Evolutionary conservation across 106 monocot genomes (phyloP).

Genomic region (Dendrobium huoshanense): DNA sequence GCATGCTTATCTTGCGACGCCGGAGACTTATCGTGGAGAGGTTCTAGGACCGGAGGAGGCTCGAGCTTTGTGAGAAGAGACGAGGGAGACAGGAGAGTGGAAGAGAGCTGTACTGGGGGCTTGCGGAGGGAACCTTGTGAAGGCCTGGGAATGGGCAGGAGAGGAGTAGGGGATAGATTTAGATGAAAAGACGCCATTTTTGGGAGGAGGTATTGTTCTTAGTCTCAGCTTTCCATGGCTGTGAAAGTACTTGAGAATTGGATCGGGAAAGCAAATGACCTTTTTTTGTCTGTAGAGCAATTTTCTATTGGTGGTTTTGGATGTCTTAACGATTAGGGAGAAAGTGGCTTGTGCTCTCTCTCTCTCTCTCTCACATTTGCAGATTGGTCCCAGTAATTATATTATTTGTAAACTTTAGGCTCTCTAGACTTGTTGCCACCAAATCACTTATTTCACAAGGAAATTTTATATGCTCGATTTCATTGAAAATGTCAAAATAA

Average conservation of each 20-base stretch:
- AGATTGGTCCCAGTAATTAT: no score
- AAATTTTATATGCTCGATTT: no score
- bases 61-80: constrained; percentile 18
- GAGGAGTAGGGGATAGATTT: constrained; percentile 28
- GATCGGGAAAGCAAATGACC: neutral
- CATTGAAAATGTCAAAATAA: no score
- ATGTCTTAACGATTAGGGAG: neutral
- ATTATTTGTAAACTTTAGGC: no score
- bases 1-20: neutral
- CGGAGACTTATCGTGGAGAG: constrained; percentile 6
- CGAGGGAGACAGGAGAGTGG: constrained; percentile 6
- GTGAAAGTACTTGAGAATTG: neutral
- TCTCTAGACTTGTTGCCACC: no score
- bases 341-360: neutral
- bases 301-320: neutral
- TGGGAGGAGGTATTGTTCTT: constrained; percentile 4
- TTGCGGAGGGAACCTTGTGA: constrained; percentile 26
- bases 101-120: neutral
- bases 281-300: neutral
- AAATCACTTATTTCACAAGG: no score
- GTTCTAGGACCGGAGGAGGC: constrained; percentile 14
- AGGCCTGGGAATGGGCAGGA: constrained; percentile 17
- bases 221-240: constrained; percentile 14
- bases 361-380: neutral
- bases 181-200: constrained; percentile 49